phyloP scores from a whole-genome alignment of 805 yeast species.

The Cyberlindnera xylosilytica region DNA sequence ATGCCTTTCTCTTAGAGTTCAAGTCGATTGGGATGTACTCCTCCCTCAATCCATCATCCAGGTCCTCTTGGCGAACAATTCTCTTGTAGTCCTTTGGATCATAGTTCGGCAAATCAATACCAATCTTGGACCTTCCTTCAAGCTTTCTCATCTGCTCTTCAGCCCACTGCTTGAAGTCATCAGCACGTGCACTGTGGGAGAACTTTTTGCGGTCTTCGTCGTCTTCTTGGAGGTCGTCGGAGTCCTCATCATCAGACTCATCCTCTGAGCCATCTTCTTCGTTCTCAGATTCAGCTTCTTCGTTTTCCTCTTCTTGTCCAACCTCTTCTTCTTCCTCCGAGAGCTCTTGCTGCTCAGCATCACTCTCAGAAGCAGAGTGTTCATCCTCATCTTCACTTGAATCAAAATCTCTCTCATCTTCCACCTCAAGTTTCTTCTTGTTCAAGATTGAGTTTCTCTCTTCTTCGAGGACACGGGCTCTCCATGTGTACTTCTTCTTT shows the following conservation, averaged over 20 bases:
- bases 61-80: slow-evolving; percentile 64
- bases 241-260: background rate
- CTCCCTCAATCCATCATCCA: slow-evolving; percentile 64
- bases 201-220: slow-evolving; percentile 29
- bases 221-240: slow-evolving; percentile 30
- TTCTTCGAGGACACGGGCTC: slow-evolving; percentile 46
- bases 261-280: slow-evolving; percentile 23
- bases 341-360: background rate
- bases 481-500: slow-evolving; percentile 74
- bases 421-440: slow-evolving; percentile 27
- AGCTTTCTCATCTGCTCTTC: slow-evolving; percentile 61
- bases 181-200: slow-evolving; percentile 47
- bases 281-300: slow-evolving; percentile 21
- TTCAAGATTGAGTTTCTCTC: slow-evolving; percentile 40
- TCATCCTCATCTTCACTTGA: slow-evolving; percentile 29
- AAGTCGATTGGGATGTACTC: slow-evolving; percentile 61
- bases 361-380: slow-evolving; percentile 6
- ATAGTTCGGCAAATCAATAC: slow-evolving; percentile 32
- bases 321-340: too few species aligned
- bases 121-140: slow-evolving; percentile 56
- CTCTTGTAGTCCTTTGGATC: slow-evolving; percentile 42
- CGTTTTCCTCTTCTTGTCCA: slow-evolving; percentile 20
- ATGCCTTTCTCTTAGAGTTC: slow-evolving; percentile 49
- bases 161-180: slow-evolving; percentile 87
- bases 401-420: slow-evolving; percentile 62